Conservation (phyloP, 352 stramenopile genomes). For the Globisporangium canariense region DNA sequence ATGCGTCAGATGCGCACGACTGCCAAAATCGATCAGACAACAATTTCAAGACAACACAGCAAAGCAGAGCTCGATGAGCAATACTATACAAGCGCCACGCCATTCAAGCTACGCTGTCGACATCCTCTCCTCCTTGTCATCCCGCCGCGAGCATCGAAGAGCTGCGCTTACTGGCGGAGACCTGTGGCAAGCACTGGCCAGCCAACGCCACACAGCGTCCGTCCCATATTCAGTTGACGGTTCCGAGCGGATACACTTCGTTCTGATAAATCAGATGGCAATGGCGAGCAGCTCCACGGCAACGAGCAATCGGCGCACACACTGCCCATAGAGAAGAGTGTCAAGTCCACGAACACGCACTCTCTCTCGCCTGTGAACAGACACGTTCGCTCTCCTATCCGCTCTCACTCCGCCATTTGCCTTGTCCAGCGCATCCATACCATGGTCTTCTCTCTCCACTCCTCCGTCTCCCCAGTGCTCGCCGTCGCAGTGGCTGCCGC, state of each 20-base stretch:
- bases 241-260: conserved; percentile 3
- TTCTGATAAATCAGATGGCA: conserved; percentile 2
- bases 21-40: no score
- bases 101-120: no score
- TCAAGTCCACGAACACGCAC: background rate
- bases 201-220: background rate
- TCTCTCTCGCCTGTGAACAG: background rate
- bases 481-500: background rate
- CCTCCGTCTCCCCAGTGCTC: background rate
- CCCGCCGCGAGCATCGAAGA: no score
- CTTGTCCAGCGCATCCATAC: background rate
- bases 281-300: background rate
- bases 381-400: background rate
- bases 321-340: background rate
- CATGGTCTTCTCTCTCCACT: conserved; percentile 5
- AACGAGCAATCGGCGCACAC: conserved; percentile 8
- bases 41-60: no score
- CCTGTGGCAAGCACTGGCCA: background rate
- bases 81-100: no score
- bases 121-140: no score
- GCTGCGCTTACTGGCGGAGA: background rate
- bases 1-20: no score
- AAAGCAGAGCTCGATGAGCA: no score
- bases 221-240: background rate
- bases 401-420: background rate